These are phyloP conservation scores for Heteromeles arbutifolia DNA, from an alignment of 306 rosid genomes.

Conservation along the genomic window DNA sequence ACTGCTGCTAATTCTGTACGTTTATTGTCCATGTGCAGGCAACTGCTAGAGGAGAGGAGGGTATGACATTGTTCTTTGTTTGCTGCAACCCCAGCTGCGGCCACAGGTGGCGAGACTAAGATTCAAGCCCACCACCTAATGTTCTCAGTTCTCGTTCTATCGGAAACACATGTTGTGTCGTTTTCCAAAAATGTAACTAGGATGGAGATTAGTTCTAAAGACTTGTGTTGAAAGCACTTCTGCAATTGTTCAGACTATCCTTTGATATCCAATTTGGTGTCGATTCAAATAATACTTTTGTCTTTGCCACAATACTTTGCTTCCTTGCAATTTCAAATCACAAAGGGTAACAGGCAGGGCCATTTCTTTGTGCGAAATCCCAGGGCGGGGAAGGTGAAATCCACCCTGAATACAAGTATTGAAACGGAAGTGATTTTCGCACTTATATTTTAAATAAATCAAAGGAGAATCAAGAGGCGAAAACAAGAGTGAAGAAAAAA, in stretches of 20 bases:
- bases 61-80: conserved; percentile 65
- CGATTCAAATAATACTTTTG: background rate
- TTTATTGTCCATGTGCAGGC: conserved; percentile 39
- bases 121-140: background rate
- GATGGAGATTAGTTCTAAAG: background rate
- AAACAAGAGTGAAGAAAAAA: background rate
- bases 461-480: background rate
- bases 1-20: background rate
- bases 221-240: too few species aligned
- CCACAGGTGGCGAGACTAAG: conserved; percentile 59
- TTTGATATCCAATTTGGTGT: background rate
- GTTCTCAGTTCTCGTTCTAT: background rate
- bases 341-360: background rate
- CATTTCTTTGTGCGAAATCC: background rate
- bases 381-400: too few species aligned
- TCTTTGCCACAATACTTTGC: background rate
- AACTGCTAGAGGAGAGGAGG: conserved; percentile 71
- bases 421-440: background rate
- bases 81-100: conserved; percentile 86
- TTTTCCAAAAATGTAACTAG: background rate
- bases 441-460: background rate
- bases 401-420: background rate
- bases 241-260: background rate
- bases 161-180: background rate
- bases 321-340: background rate